Evolutionary conservation across 108 stramenopile genomes (phyloP).

Genomic region (Epithemia pelagica): DNA sequence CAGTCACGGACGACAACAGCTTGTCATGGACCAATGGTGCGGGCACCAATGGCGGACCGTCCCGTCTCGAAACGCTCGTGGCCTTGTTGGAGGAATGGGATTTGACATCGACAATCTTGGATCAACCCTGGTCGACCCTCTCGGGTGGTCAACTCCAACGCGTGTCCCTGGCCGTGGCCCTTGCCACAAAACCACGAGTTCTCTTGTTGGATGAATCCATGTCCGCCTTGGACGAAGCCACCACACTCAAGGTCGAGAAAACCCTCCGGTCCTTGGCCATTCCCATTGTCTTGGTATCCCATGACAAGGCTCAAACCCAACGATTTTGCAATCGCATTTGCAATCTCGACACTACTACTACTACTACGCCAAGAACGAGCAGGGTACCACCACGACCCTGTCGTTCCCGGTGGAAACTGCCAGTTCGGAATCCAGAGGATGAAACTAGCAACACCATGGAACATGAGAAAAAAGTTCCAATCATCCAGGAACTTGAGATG

Average conservation of each 20-base stretch:
- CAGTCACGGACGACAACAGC: background rate
- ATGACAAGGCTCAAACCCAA: conserved; percentile 35
- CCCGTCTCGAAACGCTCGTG: background rate
- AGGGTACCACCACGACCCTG: no score
- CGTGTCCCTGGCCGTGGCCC: conserved; percentile 63
- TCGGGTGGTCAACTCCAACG: conserved; percentile 85
- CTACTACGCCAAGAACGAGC: no score
- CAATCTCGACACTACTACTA: background rate
- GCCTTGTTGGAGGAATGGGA: conserved; percentile 19
- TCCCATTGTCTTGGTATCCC: conserved; percentile 42
- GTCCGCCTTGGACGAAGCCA: conserved; percentile 43
- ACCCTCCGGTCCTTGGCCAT: conserved; percentile 25
- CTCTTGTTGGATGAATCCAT: conserved; percentile 68
- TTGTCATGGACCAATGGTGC: background rate
- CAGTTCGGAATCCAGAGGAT: no score
- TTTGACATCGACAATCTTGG: conserved; percentile 13
- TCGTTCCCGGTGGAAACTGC: no score
- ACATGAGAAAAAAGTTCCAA: no score
- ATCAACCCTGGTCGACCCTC: conserved; percentile 61
- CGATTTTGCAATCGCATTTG: conserved; percentile 24
- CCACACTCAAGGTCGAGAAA: conserved; percentile 35
- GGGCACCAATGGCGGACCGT: conserved; percentile 5
- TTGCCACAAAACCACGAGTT: conserved; percentile 46
- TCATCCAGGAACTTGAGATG: no score
- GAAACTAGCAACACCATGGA: no score